phyloP scores from a whole-genome alignment of 257 asterid genomes.

The Przewalskia tangutica region DNA sequence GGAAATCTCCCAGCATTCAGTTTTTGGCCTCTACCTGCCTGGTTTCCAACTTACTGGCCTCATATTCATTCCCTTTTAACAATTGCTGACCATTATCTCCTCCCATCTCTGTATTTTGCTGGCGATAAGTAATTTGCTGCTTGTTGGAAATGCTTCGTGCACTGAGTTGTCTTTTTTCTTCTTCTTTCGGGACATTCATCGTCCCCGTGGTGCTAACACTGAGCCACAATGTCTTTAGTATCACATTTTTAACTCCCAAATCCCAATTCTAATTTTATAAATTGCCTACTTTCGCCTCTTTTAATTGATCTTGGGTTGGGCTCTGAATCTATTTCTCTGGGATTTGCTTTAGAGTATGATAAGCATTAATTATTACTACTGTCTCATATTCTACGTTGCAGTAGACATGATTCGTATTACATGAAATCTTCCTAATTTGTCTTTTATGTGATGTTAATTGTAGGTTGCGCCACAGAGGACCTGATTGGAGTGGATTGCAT shows the following conservation, averaged over 20 bases:
- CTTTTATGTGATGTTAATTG: slow-evolving; percentile 11
- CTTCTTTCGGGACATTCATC: not conserved
- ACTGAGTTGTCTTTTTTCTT: not conserved
- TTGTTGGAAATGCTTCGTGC: not conserved
- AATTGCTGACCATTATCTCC: not conserved
- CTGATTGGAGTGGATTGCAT: slow-evolving; percentile 98
- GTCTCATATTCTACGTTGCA: not conserved
- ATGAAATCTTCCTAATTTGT: not conserved
- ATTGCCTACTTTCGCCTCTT: not conserved
- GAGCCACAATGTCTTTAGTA: not conserved
- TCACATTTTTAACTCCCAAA: not conserved
- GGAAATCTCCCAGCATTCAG: not conserved
- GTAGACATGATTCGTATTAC: not conserved
- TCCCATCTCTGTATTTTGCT: not conserved
- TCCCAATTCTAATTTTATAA: not conserved
- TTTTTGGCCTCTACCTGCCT: not conserved
- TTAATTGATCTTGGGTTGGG: not conserved
- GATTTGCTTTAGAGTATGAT: not conserved
- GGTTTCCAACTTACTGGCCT: not conserved
- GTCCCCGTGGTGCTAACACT: not conserved
- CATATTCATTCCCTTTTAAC: not conserved
- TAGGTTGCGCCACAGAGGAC: slow-evolving; percentile 97
- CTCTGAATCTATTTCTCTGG: not conserved
- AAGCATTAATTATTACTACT: not conserved
- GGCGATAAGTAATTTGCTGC: not conserved